Evolutionary conservation across 768 basidiomycete genomes (phyloP).

Genomic region (Kwoniella bestiolae): DNA sequence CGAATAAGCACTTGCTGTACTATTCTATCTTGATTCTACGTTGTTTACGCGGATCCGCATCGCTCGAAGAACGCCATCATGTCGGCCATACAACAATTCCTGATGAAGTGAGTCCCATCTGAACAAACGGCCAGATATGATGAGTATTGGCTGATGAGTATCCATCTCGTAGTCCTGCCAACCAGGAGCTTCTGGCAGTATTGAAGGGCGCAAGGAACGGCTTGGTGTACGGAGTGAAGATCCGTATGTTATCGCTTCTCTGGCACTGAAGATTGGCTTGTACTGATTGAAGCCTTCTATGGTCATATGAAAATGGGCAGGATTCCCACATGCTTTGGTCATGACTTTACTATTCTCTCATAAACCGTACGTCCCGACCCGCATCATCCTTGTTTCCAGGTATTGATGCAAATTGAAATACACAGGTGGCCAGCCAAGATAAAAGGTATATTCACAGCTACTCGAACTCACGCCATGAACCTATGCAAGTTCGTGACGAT

Average conservation of each 20-base stretch:
- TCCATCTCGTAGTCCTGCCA: conserved; percentile 66
- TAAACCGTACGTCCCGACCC: conserved; percentile 84
- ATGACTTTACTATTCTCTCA: conserved; percentile 94
- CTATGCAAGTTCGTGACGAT: conserved; percentile 91
- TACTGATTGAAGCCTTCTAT: background rate
- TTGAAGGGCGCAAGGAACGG: conserved; percentile 76
- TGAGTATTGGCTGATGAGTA: too few species aligned
- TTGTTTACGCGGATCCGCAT: background rate
- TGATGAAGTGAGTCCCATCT: background rate
- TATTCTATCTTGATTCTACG: background rate
- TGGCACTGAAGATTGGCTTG: background rate
- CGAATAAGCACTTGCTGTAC: too few species aligned
- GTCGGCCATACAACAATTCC: background rate
- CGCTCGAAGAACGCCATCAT: background rate
- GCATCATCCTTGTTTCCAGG: too few species aligned
- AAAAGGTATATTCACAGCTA: conserved; percentile 73
- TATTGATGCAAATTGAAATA: too few species aligned
- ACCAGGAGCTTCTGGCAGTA: conserved; percentile 88
- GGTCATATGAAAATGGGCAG: conserved; percentile 23
- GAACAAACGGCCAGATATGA: too few species aligned
- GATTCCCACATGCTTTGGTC: conserved; percentile 93
- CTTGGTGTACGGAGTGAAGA: conserved; percentile 56
- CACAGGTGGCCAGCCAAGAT: conserved; percentile 47
- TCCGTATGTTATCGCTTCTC: conserved; percentile 47
- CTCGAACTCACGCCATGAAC: conserved; percentile 86